phyloP scores from a whole-genome alignment of 306 rosid genomes.

The Glycyrrhiza uralensis region DNA sequence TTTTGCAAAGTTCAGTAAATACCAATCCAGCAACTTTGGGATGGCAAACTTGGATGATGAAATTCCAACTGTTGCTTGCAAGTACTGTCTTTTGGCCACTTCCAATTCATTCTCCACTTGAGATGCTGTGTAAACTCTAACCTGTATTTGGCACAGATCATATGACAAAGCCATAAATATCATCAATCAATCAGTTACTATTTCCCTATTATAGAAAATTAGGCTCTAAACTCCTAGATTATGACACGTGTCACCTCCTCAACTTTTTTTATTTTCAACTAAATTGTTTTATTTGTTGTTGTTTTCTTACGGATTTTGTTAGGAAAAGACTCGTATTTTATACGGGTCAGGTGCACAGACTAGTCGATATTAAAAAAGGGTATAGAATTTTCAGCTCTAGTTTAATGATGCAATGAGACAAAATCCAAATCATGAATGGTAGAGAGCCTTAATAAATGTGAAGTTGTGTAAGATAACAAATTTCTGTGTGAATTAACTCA shows the following conservation, averaged over 20 bases:
- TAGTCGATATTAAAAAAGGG: background rate
- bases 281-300: no score
- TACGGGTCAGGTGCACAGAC: no score
- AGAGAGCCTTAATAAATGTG: background rate
- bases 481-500: background rate
- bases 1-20: slow-evolving; percentile 81
- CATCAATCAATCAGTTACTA: no score
- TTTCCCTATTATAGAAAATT: no score
- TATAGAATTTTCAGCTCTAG: background rate
- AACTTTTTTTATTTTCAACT: no score
- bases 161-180: background rate
- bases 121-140: slow-evolving; percentile 84
- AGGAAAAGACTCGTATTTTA: no score
- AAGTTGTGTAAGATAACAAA: background rate
- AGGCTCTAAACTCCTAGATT: no score
- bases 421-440: background rate
- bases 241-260: no score
- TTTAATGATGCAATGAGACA: background rate
- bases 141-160: slow-evolving; percentile 53
- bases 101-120: slow-evolving; percentile 84
- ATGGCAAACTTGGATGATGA: slow-evolving; percentile 61
- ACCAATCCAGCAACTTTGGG: slow-evolving; percentile 89
- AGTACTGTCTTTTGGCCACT: slow-evolving; percentile 80
- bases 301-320: no score
- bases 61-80: slow-evolving; percentile 78